Base-by-base conservation (phyloP, 2,329 filamentous ascomycete genomes). In the Calycina marina region DNA sequence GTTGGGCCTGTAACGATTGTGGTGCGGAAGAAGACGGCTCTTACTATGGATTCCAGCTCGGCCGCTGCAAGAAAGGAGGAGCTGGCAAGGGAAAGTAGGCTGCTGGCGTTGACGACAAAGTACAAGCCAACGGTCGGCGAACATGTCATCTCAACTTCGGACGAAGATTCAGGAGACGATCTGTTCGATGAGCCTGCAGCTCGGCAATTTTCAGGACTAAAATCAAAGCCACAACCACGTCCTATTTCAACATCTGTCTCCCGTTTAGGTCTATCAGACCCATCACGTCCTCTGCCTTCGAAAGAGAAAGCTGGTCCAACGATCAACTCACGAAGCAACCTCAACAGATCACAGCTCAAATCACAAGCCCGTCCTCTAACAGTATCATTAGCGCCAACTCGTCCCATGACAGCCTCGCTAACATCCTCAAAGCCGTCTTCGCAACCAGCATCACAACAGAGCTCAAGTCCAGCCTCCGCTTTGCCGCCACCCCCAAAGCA, bases 41-140 rank as follows among this genome's bases (percentile, higher is more conserved):
- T 29, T 42, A 13, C 45, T 42, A n/a, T n/a, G 39, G 9, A 29
- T 31, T 17, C 37, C 4, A 4, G 12, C 4, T 6, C 11, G 27
- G 12, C 27, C n/a, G 40, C 43, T 26, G 33, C 40, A 40, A 35
- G 41, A 6, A 28, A 56, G 6, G 50, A 57, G 30, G 55, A 58
- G 14, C n/a, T n/a, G n/a, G n/a, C n/a, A n/a, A 49, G 55, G 14
- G 61, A 63, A 28, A 38, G 35, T n/a, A 41, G 41, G 20, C 36
- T 50, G 16, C 31, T 37, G n/a, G 46, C 45, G 26, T 33, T 45
- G 4, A 46, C 39, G 34, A 44, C 40, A 27, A 29, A 17, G 27
- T 14, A 14, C 25, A 25, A 35, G 4, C 14, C 18, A 6, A 25
- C 20, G 15, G 27, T 30, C 4, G 39, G 39, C 18, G 30, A 34